These are phyloP conservation scores for Debaryomycetaceae sp. DNA, from an alignment of 1,139 yeast genomes.

Conservation along the genomic window DNA sequence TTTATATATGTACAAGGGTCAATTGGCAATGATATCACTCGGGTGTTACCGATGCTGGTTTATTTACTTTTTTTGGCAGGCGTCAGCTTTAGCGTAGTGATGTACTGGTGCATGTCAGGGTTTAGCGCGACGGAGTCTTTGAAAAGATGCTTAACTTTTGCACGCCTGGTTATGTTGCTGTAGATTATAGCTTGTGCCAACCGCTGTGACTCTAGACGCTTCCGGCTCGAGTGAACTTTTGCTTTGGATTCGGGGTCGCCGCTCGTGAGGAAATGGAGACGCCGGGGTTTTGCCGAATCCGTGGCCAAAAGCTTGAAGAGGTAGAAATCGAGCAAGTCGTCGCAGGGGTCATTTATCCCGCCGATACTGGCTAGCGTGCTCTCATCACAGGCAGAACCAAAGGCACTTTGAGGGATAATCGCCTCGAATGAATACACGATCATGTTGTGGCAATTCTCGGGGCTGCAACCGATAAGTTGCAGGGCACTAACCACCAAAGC, in stretches of 20 bases:
- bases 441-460: slow-evolving; percentile 8
- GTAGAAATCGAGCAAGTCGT: slow-evolving; percentile 14
- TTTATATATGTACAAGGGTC: neutral
- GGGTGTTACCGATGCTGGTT: no score
- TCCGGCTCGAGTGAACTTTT: neutral
- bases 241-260: slow-evolving; percentile 1
- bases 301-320: slow-evolving; percentile 8
- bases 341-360: slow-evolving; percentile 16
- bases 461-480: slow-evolving; percentile 11
- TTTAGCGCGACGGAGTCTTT: neutral
- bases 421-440: slow-evolving; percentile 15
- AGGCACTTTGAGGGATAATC: slow-evolving; percentile 15
- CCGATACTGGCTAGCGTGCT: neutral
- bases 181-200: slow-evolving; percentile 9
- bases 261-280: slow-evolving; percentile 5
- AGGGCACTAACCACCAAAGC: slow-evolving; percentile 3
- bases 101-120: no score
- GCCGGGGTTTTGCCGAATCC: slow-evolving; percentile 5
- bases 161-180: slow-evolving; percentile 6
- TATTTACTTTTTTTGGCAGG: no score
- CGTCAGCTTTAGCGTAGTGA: no score
- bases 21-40: no score
- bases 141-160: neutral
- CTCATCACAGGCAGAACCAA: slow-evolving; percentile 1
- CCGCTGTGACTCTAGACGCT: slow-evolving; percentile 7